These are phyloP conservation scores for Pisolithus sp. DNA, from an alignment of 768 basidiomycete genomes.

Conservation along the genomic window DNA sequence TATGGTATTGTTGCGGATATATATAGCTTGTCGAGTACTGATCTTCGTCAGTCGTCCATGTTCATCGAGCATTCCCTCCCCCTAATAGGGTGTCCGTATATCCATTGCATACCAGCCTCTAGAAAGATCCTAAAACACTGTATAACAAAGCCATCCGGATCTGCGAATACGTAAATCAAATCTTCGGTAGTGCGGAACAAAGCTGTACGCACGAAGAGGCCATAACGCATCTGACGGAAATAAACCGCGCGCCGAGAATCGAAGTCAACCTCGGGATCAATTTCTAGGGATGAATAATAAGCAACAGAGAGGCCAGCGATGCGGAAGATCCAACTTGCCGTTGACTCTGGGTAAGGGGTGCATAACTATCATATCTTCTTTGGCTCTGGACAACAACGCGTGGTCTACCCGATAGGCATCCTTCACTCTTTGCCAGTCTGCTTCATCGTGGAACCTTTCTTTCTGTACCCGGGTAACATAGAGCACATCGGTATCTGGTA, in stretches of 20 bases:
- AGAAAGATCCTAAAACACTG: conserved; percentile 45
- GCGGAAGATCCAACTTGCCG: conserved; percentile 38
- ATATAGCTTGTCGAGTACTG: too few relatives aligned
- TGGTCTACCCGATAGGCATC: conserved; percentile 92
- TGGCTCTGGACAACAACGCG: conserved; percentile 85
- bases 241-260: conserved; percentile 91
- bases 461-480: conserved; percentile 96
- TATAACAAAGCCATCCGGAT: conserved; percentile 78
- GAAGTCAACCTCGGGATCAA: conserved; percentile 97
- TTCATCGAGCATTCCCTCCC: too few relatives aligned
- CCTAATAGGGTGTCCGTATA: background rate
- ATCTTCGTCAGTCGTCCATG: too few relatives aligned
- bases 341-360: conserved; percentile 95
- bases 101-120: background rate
- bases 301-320: conserved; percentile 7
- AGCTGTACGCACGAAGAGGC: conserved; percentile 79
- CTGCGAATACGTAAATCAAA: conserved; percentile 26
- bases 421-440: conserved; percentile 87
- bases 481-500: conserved; percentile 89
- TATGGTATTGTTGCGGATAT: too few relatives aligned
- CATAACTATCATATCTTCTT: conserved; percentile 98
- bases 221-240: conserved; percentile 98
- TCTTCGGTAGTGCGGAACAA: background rate
- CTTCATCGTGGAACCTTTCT: conserved; percentile 79
- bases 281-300: conserved; percentile 53